Conservation (phyloP, 2,329 filamentous ascomycete genomes). For the Incumbomyces delicatus region DNA sequence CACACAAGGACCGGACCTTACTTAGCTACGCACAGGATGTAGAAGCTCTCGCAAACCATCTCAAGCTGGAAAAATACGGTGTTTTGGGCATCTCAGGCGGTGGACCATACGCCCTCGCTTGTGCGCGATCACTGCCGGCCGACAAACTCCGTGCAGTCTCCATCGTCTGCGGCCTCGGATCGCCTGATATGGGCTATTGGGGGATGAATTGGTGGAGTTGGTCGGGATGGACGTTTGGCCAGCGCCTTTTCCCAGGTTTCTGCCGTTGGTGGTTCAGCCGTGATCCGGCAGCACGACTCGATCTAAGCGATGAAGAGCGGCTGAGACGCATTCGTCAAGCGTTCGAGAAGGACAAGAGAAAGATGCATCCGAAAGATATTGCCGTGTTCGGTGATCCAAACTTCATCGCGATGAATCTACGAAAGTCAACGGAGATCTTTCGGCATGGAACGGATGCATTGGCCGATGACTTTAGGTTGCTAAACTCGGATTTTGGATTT, state of each 20-base stretch:
- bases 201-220: slow-evolving; percentile 21
- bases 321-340: slow-evolving; percentile 8
- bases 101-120: slow-evolving; percentile 40
- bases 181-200: slow-evolving; percentile 28
- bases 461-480: slow-evolving; percentile 24
- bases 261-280: slow-evolving; percentile 23
- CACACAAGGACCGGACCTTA: slow-evolving; percentile 28
- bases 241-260: slow-evolving; percentile 20
- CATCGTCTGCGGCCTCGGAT: slow-evolving; percentile 20
- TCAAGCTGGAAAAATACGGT: slow-evolving; percentile 32
- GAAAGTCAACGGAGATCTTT: slow-evolving; percentile 18
- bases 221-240: slow-evolving; percentile 25
- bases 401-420: background rate
- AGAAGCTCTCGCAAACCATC: slow-evolving; percentile 29
- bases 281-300: slow-evolving; percentile 22
- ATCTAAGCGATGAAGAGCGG: slow-evolving; percentile 27
- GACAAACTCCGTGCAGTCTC: slow-evolving; percentile 5
- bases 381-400: background rate
- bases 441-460: slow-evolving; percentile 25
- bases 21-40: slow-evolving; percentile 37
- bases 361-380: slow-evolving; percentile 13
- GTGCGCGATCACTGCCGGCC: slow-evolving; percentile 30
- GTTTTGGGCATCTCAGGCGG: slow-evolving; percentile 39
- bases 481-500: slow-evolving; percentile 26
- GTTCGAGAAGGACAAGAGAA: slow-evolving; percentile 20